phyloP scores from a whole-genome alignment of 2,329 filamentous ascomycete genomes.

The Cryphonectria radicalis region DNA sequence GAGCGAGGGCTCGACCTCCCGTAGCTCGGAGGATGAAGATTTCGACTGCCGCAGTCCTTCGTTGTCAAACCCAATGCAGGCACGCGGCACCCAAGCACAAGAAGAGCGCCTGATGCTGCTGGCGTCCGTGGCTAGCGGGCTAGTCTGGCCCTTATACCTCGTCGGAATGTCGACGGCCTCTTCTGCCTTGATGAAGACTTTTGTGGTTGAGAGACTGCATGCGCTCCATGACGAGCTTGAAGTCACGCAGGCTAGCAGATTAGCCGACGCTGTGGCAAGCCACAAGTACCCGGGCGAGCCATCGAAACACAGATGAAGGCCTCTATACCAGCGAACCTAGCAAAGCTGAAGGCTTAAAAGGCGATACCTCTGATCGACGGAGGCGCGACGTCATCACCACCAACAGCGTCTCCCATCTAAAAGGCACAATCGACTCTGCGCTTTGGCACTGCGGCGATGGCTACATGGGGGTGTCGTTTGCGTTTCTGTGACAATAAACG shows the following conservation, averaged over 20 bases:
- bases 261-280: constrained; percentile 48
- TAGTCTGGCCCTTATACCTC: constrained; percentile 56
- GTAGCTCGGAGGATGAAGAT: constrained; percentile 15
- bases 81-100: constrained; percentile 41
- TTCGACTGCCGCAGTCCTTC: constrained; percentile 40
- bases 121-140: constrained; percentile 51
- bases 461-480: not conserved
- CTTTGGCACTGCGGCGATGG: not conserved
- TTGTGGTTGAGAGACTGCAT: constrained; percentile 49
- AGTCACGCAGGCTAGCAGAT: constrained; percentile 48
- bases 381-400: not conserved
- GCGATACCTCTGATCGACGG: not conserved
- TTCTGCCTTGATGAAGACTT: constrained; percentile 45
- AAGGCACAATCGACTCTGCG: not conserved
- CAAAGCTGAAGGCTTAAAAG: not conserved
- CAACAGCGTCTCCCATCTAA: not conserved
- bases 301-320: not conserved
- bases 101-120: constrained; percentile 54
- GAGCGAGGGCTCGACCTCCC: constrained; percentile 3
- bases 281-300: constrained; percentile 33
- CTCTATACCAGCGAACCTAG: not conserved
- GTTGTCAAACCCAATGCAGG: constrained; percentile 46
- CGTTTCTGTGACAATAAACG: not conserved
- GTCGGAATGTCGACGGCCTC: constrained; percentile 53
- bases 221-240: constrained; percentile 52